These are phyloP conservation scores for Globisporangium cederbergense DNA, from an alignment of 352 stramenopile species.

Conservation along the genomic window DNA sequence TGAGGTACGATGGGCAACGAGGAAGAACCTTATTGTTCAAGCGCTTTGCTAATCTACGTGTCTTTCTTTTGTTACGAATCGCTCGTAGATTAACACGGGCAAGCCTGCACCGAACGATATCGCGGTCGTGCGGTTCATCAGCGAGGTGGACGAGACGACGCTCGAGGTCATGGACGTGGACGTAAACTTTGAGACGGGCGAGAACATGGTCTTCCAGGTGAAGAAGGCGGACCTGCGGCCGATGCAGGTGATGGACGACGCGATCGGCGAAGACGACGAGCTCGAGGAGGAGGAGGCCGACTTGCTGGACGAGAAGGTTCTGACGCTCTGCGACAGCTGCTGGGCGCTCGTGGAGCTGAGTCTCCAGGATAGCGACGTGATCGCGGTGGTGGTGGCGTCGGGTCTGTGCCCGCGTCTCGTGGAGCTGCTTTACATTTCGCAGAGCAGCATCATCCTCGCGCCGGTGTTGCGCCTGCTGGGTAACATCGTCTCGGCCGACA, in stretches of 20 bases:
- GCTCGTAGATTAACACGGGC: constrained; percentile 54
- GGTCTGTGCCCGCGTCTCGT: constrained; percentile 73
- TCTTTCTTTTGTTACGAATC: too few species aligned
- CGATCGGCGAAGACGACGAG: constrained; percentile 74
- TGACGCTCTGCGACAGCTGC: constrained; percentile 85
- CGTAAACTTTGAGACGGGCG: constrained; percentile 85
- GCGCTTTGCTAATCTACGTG: too few species aligned
- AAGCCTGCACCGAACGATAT: constrained; percentile 83
- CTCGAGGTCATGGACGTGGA: constrained; percentile 87
- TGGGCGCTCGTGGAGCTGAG: constrained; percentile 84
- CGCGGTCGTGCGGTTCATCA: constrained; percentile 78
- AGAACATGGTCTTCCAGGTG: constrained; percentile 78
- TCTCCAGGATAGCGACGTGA: constrained; percentile 62
- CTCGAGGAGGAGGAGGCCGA: constrained; percentile 67
- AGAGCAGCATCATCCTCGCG: constrained; percentile 79
- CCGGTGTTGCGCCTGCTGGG: constrained; percentile 72
- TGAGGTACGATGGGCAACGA: constrained; percentile 32
- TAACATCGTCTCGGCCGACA: constrained; percentile 82
- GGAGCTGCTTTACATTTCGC: constrained; percentile 79
- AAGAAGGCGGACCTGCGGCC: constrained; percentile 55
- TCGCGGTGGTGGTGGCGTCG: constrained; percentile 52
- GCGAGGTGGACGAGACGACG: constrained; percentile 63
- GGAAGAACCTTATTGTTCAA: not conserved
- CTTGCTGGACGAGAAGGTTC: constrained; percentile 75
- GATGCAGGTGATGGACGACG: constrained; percentile 81